These are phyloP conservation scores for Scenedesmus sp. DNA, from an alignment of 163 green algal genomes.

Conservation along the genomic window DNA sequence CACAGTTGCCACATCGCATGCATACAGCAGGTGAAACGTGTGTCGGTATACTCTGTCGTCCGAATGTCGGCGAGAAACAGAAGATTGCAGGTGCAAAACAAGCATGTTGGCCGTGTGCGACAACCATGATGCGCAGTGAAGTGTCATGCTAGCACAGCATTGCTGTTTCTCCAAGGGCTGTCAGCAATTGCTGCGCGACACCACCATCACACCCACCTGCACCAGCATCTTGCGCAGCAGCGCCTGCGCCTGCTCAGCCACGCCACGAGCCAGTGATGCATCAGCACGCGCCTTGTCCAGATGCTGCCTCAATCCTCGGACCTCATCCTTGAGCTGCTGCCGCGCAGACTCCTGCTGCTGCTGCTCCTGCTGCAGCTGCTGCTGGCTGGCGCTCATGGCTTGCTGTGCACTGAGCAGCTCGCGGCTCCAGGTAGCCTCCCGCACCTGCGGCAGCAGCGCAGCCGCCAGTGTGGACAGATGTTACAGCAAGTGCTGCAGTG, in stretches of 20 bases:
- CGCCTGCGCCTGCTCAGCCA: not conserved
- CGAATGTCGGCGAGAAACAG: no score
- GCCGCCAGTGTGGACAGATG: not conserved
- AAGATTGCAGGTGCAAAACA: no score
- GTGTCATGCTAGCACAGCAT: not conserved
- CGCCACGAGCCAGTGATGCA: not conserved
- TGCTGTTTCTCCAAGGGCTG: not conserved
- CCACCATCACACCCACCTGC: not conserved
- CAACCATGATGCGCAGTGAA: not conserved
- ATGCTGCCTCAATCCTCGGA: not conserved
- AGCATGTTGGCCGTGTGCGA: no score
- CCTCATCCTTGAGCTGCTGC: slow-evolving; percentile 25
- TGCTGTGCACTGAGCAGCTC: slow-evolving; percentile 14
- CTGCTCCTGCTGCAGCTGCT: slow-evolving; percentile 38
- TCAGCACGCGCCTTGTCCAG: not conserved
- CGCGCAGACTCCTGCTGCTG: not conserved
- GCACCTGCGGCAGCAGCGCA: slow-evolving; percentile 11
- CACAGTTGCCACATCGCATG: not conserved
- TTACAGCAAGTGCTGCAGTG: not conserved
- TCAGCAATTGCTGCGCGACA: not conserved
- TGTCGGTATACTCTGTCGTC: not conserved
- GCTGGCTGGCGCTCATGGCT: not conserved
- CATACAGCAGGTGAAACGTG: not conserved
- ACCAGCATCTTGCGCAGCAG: slow-evolving; percentile 2
- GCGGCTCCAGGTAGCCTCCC: slow-evolving; percentile 10